phyloP scores from a whole-genome alignment of 495 filamentous ascomycete genomes.

The Daldinia caldariorum region DNA sequence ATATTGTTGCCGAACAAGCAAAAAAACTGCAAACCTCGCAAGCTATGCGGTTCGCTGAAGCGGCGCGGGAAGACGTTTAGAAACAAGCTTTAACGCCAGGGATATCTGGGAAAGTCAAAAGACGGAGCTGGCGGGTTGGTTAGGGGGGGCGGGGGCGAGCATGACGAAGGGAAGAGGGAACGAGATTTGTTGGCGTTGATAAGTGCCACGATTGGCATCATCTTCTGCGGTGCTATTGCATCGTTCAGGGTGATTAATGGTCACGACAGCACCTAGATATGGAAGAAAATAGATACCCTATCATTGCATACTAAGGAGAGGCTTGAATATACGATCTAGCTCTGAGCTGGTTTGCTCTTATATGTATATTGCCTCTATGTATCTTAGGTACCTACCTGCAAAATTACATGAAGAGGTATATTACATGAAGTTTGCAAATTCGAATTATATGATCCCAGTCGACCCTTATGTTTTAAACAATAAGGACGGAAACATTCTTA shows the following conservation, averaged over 20 bases:
- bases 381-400: not conserved
- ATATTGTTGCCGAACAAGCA: slow-evolving; percentile 7
- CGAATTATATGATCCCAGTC: not conserved
- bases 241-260: slow-evolving; percentile 29
- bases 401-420: too few species aligned
- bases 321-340: slow-evolving; percentile 33
- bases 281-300: slow-evolving; percentile 48
- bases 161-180: slow-evolving; percentile 31
- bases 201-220: slow-evolving; percentile 41
- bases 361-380: not conserved
- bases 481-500: too few species aligned
- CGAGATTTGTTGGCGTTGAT: slow-evolving; percentile 40
- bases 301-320: slow-evolving; percentile 27
- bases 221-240: slow-evolving; percentile 35
- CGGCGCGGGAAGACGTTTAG: not conserved
- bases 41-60: not conserved
- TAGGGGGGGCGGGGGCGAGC: slow-evolving; percentile 11
- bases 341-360: slow-evolving; percentile 16
- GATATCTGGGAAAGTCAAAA: slow-evolving; percentile 15
- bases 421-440: not conserved
- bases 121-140: slow-evolving; percentile 6
- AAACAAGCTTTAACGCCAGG: slow-evolving; percentile 16
- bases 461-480: too few species aligned
- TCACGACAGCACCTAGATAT: slow-evolving; percentile 35
- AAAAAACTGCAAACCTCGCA: not conserved